These are phyloP conservation scores for Datisca glomerata DNA, from an alignment of 306 rosid genomes.

Conservation along the genomic window DNA sequence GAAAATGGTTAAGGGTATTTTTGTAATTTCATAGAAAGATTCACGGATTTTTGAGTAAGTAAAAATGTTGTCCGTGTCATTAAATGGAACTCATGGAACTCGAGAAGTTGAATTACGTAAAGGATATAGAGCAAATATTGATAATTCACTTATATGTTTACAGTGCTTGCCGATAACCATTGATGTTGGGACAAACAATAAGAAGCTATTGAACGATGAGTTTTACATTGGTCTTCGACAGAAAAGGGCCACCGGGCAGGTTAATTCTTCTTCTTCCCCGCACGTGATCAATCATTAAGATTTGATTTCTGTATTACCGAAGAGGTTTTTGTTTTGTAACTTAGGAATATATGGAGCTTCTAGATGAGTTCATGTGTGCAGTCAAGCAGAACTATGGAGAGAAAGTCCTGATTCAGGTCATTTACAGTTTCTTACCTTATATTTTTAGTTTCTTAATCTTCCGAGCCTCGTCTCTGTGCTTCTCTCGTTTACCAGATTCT, in stretches of 20 bases:
- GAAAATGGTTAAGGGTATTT: no score
- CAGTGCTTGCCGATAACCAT: constrained; percentile 96
- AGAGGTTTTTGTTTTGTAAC: constrained; percentile 15
- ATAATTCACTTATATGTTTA: constrained; percentile 13
- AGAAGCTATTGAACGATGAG: constrained; percentile 73
- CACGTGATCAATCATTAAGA: not conserved
- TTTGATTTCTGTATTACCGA: constrained; percentile 6
- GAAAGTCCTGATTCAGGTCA: constrained; percentile 80
- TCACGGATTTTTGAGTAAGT: no score
- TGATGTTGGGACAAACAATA: constrained; percentile 97
- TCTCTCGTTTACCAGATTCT: constrained; percentile 3
- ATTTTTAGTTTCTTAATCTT: constrained; percentile 1
- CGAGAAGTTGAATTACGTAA: no score
- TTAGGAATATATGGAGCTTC: constrained; percentile 86
- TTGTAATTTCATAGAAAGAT: no score
- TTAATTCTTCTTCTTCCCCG: not conserved
- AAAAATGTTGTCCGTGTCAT: no score
- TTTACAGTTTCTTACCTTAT: constrained; percentile 17
- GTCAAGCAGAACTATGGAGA: constrained; percentile 94
- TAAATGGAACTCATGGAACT: no score
- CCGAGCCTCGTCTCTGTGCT: constrained; percentile 5
- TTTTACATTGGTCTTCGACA: constrained; percentile 81
- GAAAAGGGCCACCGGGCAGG: constrained; percentile 89
- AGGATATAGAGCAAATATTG: no score
- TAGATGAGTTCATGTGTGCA: constrained; percentile 89